These are phyloP conservation scores for Leccinum imitatum DNA, from an alignment of 768 basidiomycete genomes.

Conservation along the genomic window DNA sequence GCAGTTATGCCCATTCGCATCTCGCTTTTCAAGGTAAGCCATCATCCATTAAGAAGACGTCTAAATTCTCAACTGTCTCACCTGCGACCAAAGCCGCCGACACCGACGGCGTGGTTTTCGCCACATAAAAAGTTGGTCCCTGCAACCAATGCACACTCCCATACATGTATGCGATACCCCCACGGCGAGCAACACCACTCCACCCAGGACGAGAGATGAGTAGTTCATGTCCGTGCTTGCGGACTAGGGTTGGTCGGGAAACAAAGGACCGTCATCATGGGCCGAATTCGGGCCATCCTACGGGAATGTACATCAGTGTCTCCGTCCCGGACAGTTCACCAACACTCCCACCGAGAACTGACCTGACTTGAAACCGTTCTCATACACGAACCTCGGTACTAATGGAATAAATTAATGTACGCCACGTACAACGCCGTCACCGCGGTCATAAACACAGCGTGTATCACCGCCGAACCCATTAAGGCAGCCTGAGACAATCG, in stretches of 20 bases:
- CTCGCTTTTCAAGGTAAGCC: neutral
- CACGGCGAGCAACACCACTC: too few relatives aligned
- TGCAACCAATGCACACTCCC: too few relatives aligned
- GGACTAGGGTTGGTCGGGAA: too few relatives aligned
- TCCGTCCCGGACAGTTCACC: slow-evolving; percentile 21
- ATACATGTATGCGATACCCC: too few relatives aligned
- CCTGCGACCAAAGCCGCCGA: neutral
- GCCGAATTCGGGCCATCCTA: too few relatives aligned
- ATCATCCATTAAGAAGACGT: neutral
- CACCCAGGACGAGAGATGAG: too few relatives aligned
- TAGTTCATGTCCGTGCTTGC: too few relatives aligned
- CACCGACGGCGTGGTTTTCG: neutral
- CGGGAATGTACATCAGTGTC: neutral
- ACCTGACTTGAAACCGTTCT: slow-evolving; percentile 44
- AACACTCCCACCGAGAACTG: slow-evolving; percentile 43
- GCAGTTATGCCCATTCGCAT: neutral
- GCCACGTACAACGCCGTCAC: slow-evolving; percentile 41
- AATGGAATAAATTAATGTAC: slow-evolving; percentile 42
- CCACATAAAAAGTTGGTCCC: neutral
- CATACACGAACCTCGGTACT: slow-evolving; percentile 40
- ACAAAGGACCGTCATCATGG: too few relatives aligned
- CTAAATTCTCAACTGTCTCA: neutral
- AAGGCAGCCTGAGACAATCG: slow-evolving; percentile 41
- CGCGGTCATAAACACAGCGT: slow-evolving; percentile 52
- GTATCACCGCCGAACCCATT: slow-evolving; percentile 50